Evolutionary conservation across 2,329 filamentous ascomycete genomes (phyloP), one percentile per base, ranked within the genome.

Genomic region (Hawksworthiomyces lignivorus): DNA sequence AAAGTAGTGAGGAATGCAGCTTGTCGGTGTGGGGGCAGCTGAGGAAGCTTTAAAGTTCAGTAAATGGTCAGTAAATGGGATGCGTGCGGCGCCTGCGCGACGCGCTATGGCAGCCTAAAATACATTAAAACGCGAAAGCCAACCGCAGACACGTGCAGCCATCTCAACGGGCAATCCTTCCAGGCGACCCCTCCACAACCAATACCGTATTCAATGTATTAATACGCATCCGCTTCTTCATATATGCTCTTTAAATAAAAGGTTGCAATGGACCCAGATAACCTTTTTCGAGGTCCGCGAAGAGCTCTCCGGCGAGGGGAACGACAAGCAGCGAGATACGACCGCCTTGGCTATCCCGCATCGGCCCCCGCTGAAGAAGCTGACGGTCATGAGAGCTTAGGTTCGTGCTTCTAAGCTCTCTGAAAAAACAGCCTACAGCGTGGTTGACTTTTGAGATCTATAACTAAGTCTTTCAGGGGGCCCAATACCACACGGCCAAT

Each of bases 131-230:
- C 49, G 49, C 49, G 49, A 51, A 50, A 49, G 11, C 21, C 33
- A 39, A 33, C 33, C 47, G 47, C 20, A 15, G 34, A 47, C 49
- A 51, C 49, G 49, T 51, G 49, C 24, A 27, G 24, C 24, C 24
- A 26, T 26, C 12, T 26, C n/a, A n/a, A n/a, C n/a, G n/a, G n/a
- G n/a, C n/a, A n/a, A n/a, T n/a, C n/a, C n/a, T n/a, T n/a, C n/a
- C 18, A n/a, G 10, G 4, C 28, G 31, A 8, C 31, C 15, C 12
- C 15, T 15, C 33, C 7, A 34, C 19, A 21, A 21, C 18, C 32
- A 34, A 26, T 12, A 8, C 12, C 24, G 19, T 19, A 14, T n/a
- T n/a, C n/a, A n/a, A n/a, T n/a, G n/a, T n/a, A n/a, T n/a, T n/a
- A n/a, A n/a, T n/a, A n/a, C n/a, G n/a, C n/a, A n/a, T n/a, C n/a